phyloP scores from a whole-genome alignment of 768 basidiomycete species.

The Plicaturopsis crispa region DNA sequence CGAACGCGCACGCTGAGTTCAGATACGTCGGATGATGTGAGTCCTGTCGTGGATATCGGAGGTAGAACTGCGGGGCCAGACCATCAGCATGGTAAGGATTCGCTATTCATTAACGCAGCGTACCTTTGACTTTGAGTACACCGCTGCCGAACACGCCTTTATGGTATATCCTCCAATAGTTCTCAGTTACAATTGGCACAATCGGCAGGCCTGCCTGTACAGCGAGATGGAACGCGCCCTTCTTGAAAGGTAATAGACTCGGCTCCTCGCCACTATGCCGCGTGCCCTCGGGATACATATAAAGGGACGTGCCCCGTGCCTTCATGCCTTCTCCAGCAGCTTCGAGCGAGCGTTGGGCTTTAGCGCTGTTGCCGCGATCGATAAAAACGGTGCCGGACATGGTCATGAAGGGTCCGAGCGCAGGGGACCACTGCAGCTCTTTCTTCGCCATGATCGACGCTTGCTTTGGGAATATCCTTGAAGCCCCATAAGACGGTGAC shows the following conservation, averaged over 20 bases:
- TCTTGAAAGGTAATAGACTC: constrained; percentile 85
- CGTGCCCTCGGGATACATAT: constrained; percentile 97
- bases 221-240: constrained; percentile 96
- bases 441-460: constrained; percentile 92
- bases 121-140: constrained; percentile 76
- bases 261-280: constrained; percentile 61
- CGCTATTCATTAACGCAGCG: constrained; percentile 14
- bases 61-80: constrained; percentile 63
- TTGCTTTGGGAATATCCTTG: constrained; percentile 73
- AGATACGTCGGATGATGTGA: constrained; percentile 64
- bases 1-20: constrained; percentile 61
- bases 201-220: constrained; percentile 87
- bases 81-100: not conserved
- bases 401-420: constrained; percentile 85
- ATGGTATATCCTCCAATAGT: constrained; percentile 85
- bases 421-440: constrained; percentile 74
- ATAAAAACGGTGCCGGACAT: constrained; percentile 89
- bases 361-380: constrained; percentile 72
- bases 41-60: constrained; percentile 68
- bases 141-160: constrained; percentile 72
- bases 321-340: constrained; percentile 80
- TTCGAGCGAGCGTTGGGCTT: constrained; percentile 68
- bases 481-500: too few species aligned
- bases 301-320: constrained; percentile 59
- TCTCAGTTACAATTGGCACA: constrained; percentile 87